Evolutionary conservation across 2,329 filamentous ascomycete species (phyloP), one percentile per base, ranked within the genome.

Genomic region (Trichoderma lentiforme): DNA sequence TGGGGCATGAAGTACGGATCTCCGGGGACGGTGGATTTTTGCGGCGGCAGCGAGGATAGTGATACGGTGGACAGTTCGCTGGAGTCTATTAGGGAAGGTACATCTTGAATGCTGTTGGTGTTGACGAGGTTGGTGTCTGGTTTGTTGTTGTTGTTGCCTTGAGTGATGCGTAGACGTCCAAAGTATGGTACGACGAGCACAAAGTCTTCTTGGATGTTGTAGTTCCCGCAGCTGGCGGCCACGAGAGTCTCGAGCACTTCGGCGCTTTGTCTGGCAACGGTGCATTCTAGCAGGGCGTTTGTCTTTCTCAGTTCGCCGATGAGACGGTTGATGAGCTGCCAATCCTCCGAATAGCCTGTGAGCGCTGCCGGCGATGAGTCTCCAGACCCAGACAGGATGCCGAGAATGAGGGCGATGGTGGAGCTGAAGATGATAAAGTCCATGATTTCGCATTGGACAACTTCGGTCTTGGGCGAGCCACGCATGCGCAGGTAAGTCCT

Each of bases 371-470:
- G 79, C 7, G 66, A 53, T 18, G 26, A 21, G 0, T 32, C 57
- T 9, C n/a, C 30, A 1, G 21, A 14, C 4, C 56, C 62, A 8
- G 57, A 80, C 56, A 84, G 76, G 15, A 85, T 74, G 67, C 85
- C 82, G 39, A 85, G 76, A 3, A 83, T 75, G 5, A 87, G 74
- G 1, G 86, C 77, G 74, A 86, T 81, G 15, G 83, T 81, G 4
- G 82, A 81, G 1, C 79, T 85, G 73, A 87, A 86, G 2, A 81
- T 81, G 66, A 83, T 78, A 64, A 86, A 87, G 72, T 87, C 85
- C 61, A 84, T 78, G 43, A 85, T 73, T 58, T 85, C 85, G 76
- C 84, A 85, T 11, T 64, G 73, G 9, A 71, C 36, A 21, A 71
- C 21, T 24, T 71, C 72, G 7, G 71, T 68, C 5, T 34, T 61